A percentile compares a stretch with the other conserved stretches of the same genome.
These are phyloP conservation scores for Tinospora cordifolia DNA, from an alignment of 164 flowering plant genomes.

Conservation along the genomic window DNA sequence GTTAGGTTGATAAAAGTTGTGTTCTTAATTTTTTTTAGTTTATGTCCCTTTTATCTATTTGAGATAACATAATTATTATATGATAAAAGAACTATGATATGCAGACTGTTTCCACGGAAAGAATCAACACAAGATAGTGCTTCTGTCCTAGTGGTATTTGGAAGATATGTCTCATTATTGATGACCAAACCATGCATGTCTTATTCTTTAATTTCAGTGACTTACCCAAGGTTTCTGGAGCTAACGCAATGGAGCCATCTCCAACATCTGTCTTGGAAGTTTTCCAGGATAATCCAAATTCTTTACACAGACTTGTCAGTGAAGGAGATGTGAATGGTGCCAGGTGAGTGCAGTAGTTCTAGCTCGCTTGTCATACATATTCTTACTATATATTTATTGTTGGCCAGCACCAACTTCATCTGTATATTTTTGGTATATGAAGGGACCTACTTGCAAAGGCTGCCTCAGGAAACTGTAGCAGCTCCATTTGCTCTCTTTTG, in stretches of 20 bases:
- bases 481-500: constrained; percentile 45
- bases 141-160: constrained; percentile 2
- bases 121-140: neutral
- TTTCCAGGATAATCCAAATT: constrained; percentile 43
- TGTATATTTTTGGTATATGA: constrained; percentile 11
- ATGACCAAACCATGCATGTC: neutral
- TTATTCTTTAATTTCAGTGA: constrained; percentile 40
- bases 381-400: neutral
- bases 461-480: constrained; percentile 41
- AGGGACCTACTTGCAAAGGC: constrained; percentile 79
- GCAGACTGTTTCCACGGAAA: neutral
- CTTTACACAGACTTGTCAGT: constrained; percentile 64
- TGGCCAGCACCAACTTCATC: neutral
- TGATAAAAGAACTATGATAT: neutral
- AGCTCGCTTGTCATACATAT: constrained; percentile 2
- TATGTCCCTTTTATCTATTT: neutral
- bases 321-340: constrained; percentile 79
- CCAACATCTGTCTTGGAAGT: constrained; percentile 43
- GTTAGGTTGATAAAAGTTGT: neutral
- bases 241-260: constrained; percentile 38
- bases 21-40: neutral
- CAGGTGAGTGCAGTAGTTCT: constrained; percentile 43
- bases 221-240: constrained; percentile 31
- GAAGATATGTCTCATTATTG: neutral
- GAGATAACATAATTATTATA: neutral